Conservation (phyloP, 371 early-diverging fungal genomes). For the Polyrhizophydium stewartii region DNA sequence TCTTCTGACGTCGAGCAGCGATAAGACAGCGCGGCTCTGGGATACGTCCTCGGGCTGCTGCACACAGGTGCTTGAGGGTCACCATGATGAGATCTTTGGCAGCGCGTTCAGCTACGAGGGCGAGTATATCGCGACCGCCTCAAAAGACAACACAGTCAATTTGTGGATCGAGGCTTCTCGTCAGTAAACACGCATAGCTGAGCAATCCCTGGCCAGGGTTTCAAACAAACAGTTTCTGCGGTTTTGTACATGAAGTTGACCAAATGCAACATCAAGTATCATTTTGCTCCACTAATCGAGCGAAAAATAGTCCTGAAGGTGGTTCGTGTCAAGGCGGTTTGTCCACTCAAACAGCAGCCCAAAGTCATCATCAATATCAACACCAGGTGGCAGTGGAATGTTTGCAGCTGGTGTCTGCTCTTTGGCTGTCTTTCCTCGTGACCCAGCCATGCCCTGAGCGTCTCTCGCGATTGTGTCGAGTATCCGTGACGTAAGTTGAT, state of each 20-base stretch:
- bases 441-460: too few relatives aligned
- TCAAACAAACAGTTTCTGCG: too few relatives aligned
- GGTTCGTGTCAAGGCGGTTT: constrained; percentile 13
- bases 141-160: constrained; percentile 35
- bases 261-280: too few relatives aligned
- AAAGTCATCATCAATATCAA: constrained; percentile 31
- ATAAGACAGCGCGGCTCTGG: constrained; percentile 47
- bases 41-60: constrained; percentile 17
- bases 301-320: constrained; percentile 28
- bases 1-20: constrained; percentile 40
- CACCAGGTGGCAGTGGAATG: neutral
- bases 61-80: constrained; percentile 26
- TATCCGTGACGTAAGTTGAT: too few relatives aligned
- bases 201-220: too few relatives aligned
- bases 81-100: constrained; percentile 39
- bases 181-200: too few relatives aligned
- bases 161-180: constrained; percentile 18
- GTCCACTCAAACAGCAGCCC: constrained; percentile 35
- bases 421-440: too few relatives aligned
- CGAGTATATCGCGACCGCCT: constrained; percentile 28
- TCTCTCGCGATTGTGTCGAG: too few relatives aligned
- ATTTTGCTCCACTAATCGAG: too few relatives aligned
- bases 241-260: too few relatives aligned
- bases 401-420: neutral
- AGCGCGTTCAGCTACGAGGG: constrained; percentile 39